These are phyloP conservation scores for Usnea hakonensis DNA, from an alignment of 495 filamentous ascomycete species.

Conservation along the genomic window DNA sequence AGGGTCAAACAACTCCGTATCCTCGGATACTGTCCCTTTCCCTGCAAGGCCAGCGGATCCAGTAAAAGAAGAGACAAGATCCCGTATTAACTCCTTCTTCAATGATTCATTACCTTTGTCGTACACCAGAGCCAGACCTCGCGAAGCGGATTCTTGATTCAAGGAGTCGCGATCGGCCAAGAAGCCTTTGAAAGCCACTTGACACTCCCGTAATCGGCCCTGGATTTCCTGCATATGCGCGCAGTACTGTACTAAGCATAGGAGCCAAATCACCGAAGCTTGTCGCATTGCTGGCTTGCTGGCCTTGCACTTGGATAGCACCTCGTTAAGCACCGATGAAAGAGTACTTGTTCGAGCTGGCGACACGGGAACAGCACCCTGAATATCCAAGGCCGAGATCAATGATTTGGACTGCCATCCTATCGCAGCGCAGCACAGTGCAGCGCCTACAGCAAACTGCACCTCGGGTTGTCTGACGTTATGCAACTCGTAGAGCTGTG, in stretches of 20 bases:
- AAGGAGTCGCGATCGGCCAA: conserved; percentile 83
- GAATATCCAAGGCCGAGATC: conserved; percentile 54
- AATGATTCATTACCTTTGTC: conserved; percentile 77
- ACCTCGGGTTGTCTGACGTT: conserved; percentile 76
- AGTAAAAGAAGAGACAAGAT: conserved; percentile 83
- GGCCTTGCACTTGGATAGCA: conserved; percentile 63
- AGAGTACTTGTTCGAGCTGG: conserved; percentile 43
- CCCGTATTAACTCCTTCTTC: conserved; percentile 73
- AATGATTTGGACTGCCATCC: conserved; percentile 70
- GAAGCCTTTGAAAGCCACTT: conserved; percentile 80
- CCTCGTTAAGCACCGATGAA: conserved; percentile 51
- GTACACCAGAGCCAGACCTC: conserved; percentile 83
- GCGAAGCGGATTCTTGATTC: conserved; percentile 88
- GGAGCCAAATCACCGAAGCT: conserved; percentile 85
- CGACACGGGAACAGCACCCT: conserved; percentile 37
- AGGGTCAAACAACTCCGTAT: conserved; percentile 91
- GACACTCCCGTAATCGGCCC: conserved; percentile 63
- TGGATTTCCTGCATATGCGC: conserved; percentile 66
- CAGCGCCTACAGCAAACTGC: conserved; percentile 84
- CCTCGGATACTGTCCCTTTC: conserved; percentile 71
- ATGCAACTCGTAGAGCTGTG: conserved; percentile 63
- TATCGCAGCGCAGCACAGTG: conserved; percentile 63
- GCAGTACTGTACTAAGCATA: conserved; percentile 88
- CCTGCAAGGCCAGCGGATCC: conserved; percentile 60
- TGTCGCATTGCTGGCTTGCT: conserved; percentile 83